phyloP scores from a whole-genome alignment of 2,329 filamentous ascomycete species.

The Chalaropsis ovoidea region DNA sequence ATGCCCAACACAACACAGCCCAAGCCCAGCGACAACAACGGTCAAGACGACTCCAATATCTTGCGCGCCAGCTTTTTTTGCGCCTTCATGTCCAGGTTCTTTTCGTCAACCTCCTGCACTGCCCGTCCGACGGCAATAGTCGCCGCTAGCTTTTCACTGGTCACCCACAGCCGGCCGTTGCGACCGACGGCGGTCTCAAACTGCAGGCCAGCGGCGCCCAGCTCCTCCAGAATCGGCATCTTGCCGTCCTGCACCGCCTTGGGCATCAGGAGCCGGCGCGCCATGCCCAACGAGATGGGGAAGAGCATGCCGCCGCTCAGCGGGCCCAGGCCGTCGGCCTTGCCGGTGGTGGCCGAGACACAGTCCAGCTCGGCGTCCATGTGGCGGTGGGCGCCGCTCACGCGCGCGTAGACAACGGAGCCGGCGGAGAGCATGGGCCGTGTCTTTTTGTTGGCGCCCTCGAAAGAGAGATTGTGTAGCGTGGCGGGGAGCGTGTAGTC shows the following conservation, averaged over 20 bases:
- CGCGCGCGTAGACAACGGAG: slow-evolving; percentile 78
- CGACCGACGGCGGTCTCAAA: slow-evolving; percentile 92
- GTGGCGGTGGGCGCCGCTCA: slow-evolving; percentile 65
- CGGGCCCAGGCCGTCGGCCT: slow-evolving; percentile 76
- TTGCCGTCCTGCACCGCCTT: slow-evolving; percentile 52
- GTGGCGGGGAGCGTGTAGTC: slow-evolving; percentile 54
- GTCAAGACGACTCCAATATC: slow-evolving; percentile 31
- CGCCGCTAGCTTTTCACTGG: slow-evolving; percentile 62
- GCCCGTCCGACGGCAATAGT: slow-evolving; percentile 71
- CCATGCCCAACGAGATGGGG: slow-evolving; percentile 66
- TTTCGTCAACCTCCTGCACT: slow-evolving; percentile 66
- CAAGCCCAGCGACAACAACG: background rate
- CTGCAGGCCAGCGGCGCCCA: slow-evolving; percentile 63
- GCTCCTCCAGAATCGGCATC: slow-evolving; percentile 65
- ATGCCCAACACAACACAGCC: background rate
- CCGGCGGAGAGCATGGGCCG: slow-evolving; percentile 65
- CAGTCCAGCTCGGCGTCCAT: slow-evolving; percentile 88
- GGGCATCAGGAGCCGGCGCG: slow-evolving; percentile 63
- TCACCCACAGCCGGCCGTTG: slow-evolving; percentile 88
- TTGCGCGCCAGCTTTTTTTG: slow-evolving; percentile 62
- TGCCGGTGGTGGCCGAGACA: slow-evolving; percentile 74
- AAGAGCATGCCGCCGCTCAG: slow-evolving; percentile 81
- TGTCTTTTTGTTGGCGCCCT: slow-evolving; percentile 84
- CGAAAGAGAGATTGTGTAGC: slow-evolving; percentile 83
- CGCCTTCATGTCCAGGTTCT: slow-evolving; percentile 49